phyloP scores from a whole-genome alignment of 495 filamentous ascomycete genomes.

The Viridothelium virens region DNA sequence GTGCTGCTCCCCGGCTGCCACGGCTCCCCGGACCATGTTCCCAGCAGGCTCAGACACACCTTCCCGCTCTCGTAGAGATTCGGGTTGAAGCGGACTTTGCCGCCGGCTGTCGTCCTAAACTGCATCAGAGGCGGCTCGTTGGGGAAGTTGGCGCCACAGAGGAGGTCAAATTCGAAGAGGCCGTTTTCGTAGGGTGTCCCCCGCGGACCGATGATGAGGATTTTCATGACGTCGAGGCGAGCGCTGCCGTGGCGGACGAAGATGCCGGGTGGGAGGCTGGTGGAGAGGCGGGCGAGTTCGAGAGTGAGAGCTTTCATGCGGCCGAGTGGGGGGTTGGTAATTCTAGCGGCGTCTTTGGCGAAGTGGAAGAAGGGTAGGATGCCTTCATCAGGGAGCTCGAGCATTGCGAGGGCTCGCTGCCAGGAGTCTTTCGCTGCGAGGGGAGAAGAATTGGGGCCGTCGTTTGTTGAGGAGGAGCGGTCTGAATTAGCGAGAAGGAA shows the following conservation, averaged over 20 bases:
- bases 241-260: slow-evolving; percentile 48
- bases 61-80: slow-evolving; percentile 52
- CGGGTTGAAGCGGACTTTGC: slow-evolving; percentile 47
- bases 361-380: slow-evolving; percentile 30
- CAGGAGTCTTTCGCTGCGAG: slow-evolving; percentile 25
- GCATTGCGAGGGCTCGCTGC: slow-evolving; percentile 36
- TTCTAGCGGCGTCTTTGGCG: slow-evolving; percentile 16
- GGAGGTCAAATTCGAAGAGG: slow-evolving; percentile 55
- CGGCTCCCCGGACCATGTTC: slow-evolving; percentile 48
- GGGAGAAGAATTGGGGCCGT: slow-evolving; percentile 11
- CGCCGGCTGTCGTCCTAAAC: slow-evolving; percentile 46
- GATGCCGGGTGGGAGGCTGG: slow-evolving; percentile 50
- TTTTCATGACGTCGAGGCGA: slow-evolving; percentile 50
- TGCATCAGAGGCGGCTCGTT: slow-evolving; percentile 41
- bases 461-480: not conserved
- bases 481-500: slow-evolving; percentile 17
- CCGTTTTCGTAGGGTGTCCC: slow-evolving; percentile 56
- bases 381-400: slow-evolving; percentile 35
- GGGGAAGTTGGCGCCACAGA: slow-evolving; percentile 43
- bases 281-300: slow-evolving; percentile 45
- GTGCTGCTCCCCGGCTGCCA: slow-evolving; percentile 50
- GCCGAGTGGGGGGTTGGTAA: slow-evolving; percentile 18
- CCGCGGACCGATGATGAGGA: slow-evolving; percentile 49
- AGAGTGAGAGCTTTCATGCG: slow-evolving; percentile 48
- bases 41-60: slow-evolving; percentile 54